A percentile compares a stretch with the other conserved stretches of the same genome.
These are phyloP conservation scores for Cryptococcus depauperatus DNA, from an alignment of 1,284 basidiomycete genomes.

Conservation along the genomic window DNA sequence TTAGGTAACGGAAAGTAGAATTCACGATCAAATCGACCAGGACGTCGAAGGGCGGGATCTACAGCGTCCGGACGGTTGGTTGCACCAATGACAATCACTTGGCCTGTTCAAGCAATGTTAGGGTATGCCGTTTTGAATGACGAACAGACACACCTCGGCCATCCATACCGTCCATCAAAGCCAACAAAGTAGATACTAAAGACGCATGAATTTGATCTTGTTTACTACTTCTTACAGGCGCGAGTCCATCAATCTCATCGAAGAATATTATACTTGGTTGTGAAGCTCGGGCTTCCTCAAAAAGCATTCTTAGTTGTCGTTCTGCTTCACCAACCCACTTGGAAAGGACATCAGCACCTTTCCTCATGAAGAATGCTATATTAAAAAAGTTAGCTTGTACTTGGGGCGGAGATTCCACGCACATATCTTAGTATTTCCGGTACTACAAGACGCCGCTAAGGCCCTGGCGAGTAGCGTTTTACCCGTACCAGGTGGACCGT, in stretches of 20 bases:
- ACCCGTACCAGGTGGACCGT: constrained; percentile 73
- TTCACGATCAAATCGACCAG: constrained; percentile 94
- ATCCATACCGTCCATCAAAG: constrained; percentile 99
- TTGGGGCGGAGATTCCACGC: constrained; percentile 32
- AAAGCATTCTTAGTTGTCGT: constrained; percentile 85
- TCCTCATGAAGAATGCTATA: constrained; percentile 97
- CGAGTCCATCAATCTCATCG: constrained; percentile 97
- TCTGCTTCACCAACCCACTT: constrained; percentile 99
- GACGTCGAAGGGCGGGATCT: constrained; percentile 87
- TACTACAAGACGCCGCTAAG: constrained; percentile 85
- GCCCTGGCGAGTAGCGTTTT: constrained; percentile 91
- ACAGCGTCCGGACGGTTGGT: constrained; percentile 96
- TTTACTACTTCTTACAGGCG: constrained; percentile 93
- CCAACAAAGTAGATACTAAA: constrained; percentile 91
- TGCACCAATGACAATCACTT: constrained; percentile 96
- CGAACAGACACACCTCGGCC: constrained; percentile 55
- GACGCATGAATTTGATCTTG: constrained; percentile 99
- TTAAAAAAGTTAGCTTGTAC: neutral
- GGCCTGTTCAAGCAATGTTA: constrained; percentile 43
- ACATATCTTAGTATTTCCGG: constrained; percentile 85
- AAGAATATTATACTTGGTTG: constrained; percentile 99
- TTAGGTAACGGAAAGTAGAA: constrained; percentile 95
- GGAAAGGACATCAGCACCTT: constrained; percentile 94
- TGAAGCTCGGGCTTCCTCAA: constrained; percentile 87
- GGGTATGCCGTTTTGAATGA: neutral